Conservation (phyloP, 805 yeast species). For the Saccharomycopsis amapae region DNA sequence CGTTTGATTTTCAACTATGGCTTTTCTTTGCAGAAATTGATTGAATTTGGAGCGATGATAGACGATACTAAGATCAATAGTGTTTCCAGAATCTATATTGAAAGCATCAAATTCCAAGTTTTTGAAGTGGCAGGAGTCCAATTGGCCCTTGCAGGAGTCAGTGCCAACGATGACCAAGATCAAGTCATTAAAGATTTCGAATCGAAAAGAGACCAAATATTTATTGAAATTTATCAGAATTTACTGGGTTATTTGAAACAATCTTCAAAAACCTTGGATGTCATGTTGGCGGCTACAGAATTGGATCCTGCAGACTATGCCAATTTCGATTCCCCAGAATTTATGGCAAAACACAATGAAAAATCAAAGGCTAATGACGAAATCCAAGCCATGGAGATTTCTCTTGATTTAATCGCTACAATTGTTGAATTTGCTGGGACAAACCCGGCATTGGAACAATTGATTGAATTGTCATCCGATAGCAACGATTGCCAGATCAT, state of each 20-base stretch:
- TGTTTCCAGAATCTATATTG: conserved; percentile 33
- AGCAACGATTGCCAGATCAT: conserved; percentile 20
- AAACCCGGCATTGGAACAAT: conserved; percentile 22
- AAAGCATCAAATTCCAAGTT: conserved; percentile 38
- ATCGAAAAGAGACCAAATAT: conserved; percentile 21
- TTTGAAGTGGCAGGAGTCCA: conserved; percentile 26
- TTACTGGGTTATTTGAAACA: conserved; percentile 10
- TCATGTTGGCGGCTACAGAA: conserved; percentile 29
- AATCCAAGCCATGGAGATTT: conserved; percentile 58
- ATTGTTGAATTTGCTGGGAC: conserved; percentile 51
- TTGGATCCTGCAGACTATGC: conserved; percentile 30
- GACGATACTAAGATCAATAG: conserved; percentile 22
- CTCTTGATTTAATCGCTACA: conserved; percentile 72
- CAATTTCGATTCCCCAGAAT: conserved; percentile 2
- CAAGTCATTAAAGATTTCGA: not conserved
- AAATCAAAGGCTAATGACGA: conserved; percentile 42
- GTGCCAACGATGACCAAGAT: not conserved
- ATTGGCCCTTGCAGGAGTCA: conserved; percentile 1
- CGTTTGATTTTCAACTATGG: conserved; percentile 23
- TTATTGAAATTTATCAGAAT: conserved; percentile 20
- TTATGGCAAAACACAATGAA: conserved; percentile 25
- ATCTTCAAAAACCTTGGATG: not conserved
- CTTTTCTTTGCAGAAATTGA: conserved; percentile 21
- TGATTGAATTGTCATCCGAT: conserved; percentile 10
- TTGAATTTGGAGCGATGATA: conserved; percentile 22